Evolutionary conservation across 2,329 filamentous ascomycete genomes (phyloP), one percentile per base, ranked within the genome.

Genomic region (Penicillium sp.): DNA sequence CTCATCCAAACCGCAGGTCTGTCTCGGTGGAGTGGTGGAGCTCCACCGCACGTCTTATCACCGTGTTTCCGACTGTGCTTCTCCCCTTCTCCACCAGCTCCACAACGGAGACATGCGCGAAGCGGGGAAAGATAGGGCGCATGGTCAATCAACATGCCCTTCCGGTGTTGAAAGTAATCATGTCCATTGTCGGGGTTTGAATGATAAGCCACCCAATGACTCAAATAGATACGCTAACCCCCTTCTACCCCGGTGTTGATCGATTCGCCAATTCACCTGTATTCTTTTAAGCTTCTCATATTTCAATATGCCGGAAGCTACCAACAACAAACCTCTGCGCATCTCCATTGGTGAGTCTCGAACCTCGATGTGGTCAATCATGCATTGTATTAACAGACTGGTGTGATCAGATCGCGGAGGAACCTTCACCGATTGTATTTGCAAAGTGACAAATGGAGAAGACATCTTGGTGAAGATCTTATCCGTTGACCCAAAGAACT

Each of bases 401-500:
- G 34, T 22, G 8, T 32, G 18, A 18, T 5, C 34, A 50, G 63
- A 65, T 42, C 57, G 61, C 21, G 83, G 91, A 67, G 58, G 58
- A 14, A 60, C 58, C n/a, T 60, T 60, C 22, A 58, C 56, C 16
- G 58, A 60, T 45, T 53, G 53, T 48, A 44, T 43, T 6, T 43
- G 40, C 36, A 51, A 47, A 21, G 45, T 50, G 21, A 40, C 46
- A 21, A 45, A 43, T 29, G 31, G 36, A 18, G 40, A 46, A 5
- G 88, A 92, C 69, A 81, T 90, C 45, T 80, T 93, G 48, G 89
- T 92, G 73, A 93, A 93, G 75, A 83, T 95, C 3, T 83, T 95
- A 18, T 94, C 90, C 1, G 89, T 92, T 62, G 92, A 96, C 72
- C 92, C 92, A 4, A 82, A 85, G 51, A 96, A 97, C 77, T 96